Base-by-base conservation (phyloP, 108 stramenopile species). In the Asterionellopsis glacialis region DNA sequence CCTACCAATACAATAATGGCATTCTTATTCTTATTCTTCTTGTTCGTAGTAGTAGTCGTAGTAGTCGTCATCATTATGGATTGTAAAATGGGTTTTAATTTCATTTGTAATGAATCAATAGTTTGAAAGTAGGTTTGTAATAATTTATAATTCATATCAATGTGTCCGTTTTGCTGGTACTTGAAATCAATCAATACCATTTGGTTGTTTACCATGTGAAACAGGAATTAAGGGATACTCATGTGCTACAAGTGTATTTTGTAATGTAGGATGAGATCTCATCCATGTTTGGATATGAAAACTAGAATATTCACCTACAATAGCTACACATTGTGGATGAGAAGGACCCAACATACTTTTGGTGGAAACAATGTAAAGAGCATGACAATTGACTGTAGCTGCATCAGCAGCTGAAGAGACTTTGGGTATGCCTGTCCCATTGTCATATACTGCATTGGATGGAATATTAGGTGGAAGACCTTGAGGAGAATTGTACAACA, bases 271-370 rank as follows among this genome's bases (percentile, higher is more conserved):
- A 33, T 44, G 43, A 26, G 65, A 60, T 25, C 91, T 52, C 81
- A 93, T 69, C 65, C 67, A 87, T 57, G 85, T 76, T 70, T 90
- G 83, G 11, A 93, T 61, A 59, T 90, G 81, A 61, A 77, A 93
- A 11, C 77, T 76, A 68, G 85, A 83, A 48, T 83, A 93, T 38
- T 90, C 77, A 7, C 80, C 79, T 11, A 93, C 71, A 11, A 93
- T 64, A 13, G 84, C 91, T 43, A 58, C 67, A 45, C 91, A 93
- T 58, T 85, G 81, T 13, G 33, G 33, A 33, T 5, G 5, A 5
- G 33, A 5, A 33, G 33, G 33, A 74, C 59, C 0, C 50, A 43
- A 1, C 51, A 59, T 9, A 26, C 52, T 25, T 63, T 83, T 64
- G 12, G 79, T 73, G 41, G 82, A 73, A 18, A 90, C 63, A 11